Base-by-base conservation (phyloP, 805 yeast genomes). In the Candida sphagnicola region DNA sequence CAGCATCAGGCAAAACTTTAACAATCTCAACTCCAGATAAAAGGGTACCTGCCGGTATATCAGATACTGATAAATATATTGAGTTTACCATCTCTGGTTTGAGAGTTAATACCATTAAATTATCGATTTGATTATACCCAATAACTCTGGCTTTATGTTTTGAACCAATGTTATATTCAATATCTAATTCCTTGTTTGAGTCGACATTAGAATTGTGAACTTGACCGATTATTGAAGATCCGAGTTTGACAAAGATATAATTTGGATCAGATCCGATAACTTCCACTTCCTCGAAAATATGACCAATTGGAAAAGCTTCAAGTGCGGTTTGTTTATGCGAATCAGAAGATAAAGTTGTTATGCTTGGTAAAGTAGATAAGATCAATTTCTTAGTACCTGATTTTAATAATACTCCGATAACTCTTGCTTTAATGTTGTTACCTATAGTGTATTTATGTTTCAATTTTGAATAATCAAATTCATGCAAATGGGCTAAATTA, bases 261-360 rank as follows among this genome's bases (percentile, higher is more conserved):
- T 71, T 65, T 2, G 74, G 51, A 51, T 82, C 88, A 37, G 72
- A 65, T 26, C 85, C 86, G 36, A 72, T 65, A 18, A 89, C 73
- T 19, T 74, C 74, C 26, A 79, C 85, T 2, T 62, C 61, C 1
- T 80, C 82, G 37, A 82, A 70, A 15, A 67, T 65, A 46, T 81
- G 80, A n/a, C 99, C 98, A 30, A 82, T 59, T 18, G 93, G 88
- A 64, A 85, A 82, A 0, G 90, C 82, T 37, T 77, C 81, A 34
- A 80, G 48, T 4, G 66, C 56, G 26, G 54, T 49, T 46, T 52
- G 43, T 15, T 48, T 46, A 8, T 41, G 44, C 2, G 39, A 17
- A 8, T 40, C 19, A 31, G 38, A 21, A 42, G 44, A 37, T 70
- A 70, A 21, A 53, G 59, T 53, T 34, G 78, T 47, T 3, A 82